These are phyloP conservation scores for Triticum dicoccoides DNA, from an alignment of 176 grass and related monocot genomes.

Conservation along the genomic window DNA sequence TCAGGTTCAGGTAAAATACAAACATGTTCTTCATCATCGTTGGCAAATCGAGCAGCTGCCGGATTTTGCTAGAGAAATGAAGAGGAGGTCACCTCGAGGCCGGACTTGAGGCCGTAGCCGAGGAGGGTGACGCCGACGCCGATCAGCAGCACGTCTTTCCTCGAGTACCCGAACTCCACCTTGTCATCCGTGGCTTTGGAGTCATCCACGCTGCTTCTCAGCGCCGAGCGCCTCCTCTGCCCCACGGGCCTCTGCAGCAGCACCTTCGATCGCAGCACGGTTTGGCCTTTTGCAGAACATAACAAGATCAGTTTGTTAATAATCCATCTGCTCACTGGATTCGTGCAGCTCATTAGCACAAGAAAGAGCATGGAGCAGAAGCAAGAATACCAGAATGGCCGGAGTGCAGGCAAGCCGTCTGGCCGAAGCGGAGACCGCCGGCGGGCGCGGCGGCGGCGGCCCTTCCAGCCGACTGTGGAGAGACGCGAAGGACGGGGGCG, in stretches of 20 bases:
- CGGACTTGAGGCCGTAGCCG: constrained; percentile 73
- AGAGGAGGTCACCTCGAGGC: constrained; percentile 62
- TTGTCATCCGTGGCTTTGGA: constrained; percentile 51
- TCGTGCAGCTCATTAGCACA: neutral
- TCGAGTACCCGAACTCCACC: constrained; percentile 80
- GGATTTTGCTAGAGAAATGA: neutral
- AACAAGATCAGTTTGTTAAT: neutral
- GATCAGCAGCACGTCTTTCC: constrained; percentile 96
- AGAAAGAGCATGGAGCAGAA: neutral
- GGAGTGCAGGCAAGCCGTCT: neutral
- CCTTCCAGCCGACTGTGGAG: neutral
- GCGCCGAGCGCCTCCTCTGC: constrained; percentile 25
- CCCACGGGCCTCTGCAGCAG: neutral
- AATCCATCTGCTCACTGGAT: neutral
- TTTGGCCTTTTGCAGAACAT: neutral
- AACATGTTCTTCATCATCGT: neutral
- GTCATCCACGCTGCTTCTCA: constrained; percentile 48
- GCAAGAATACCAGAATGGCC: neutral
- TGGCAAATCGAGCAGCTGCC: neutral
- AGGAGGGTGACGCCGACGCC: constrained; percentile 67
- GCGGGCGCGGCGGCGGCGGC: neutral
- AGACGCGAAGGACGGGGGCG: constrained; percentile 12
- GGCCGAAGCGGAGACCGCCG: neutral
- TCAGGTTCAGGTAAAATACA: neutral
- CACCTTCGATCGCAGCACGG: neutral